Evolutionary conservation across 345 rosid genomes (phyloP).

Genomic region (Laguncularia racemosa): DNA sequence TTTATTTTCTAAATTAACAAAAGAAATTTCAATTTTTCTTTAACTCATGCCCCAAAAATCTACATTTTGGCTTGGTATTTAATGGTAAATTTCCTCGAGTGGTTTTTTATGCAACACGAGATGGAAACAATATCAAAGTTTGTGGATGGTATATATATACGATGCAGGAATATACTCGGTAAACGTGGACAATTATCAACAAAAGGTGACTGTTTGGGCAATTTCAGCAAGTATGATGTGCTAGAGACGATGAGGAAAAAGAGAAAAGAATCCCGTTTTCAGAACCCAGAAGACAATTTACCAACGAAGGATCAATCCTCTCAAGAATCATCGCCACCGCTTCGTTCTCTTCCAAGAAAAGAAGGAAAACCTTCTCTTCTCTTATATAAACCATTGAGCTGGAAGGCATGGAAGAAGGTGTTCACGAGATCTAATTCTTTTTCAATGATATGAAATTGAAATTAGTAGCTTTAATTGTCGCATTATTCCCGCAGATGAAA

Average conservation of each 20-base stretch:
- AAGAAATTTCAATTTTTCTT: background rate
- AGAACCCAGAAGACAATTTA: constrained; percentile 46
- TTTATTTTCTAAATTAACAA: too few relatives aligned
- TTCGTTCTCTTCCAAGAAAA: background rate
- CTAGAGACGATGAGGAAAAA: constrained; percentile 46
- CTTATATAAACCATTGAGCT: constrained; percentile 47
- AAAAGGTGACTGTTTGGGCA: constrained; percentile 87
- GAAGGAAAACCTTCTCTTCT: constrained; percentile 12
- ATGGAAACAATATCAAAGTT: too few relatives aligned
- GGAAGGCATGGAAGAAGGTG: constrained; percentile 50
- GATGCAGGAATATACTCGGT: constrained; percentile 71
- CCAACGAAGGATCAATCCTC: constrained; percentile 5
- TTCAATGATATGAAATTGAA: constrained; percentile 12
- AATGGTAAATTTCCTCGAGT: background rate
- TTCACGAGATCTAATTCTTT: constrained; percentile 61
- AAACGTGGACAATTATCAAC: constrained; percentile 53
- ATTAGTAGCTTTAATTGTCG: too few relatives aligned
- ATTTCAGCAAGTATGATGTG: constrained; percentile 70
- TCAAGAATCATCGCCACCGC: too few relatives aligned
- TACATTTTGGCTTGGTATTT: too few relatives aligned
- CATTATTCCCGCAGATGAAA: too few relatives aligned
- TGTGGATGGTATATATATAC: too few relatives aligned
- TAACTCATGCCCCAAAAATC: background rate
- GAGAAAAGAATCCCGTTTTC: constrained; percentile 75
- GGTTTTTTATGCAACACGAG: too few relatives aligned